Conservation (phyloP, 176 grass and related monocot genomes). For the Carex pumila region DNA sequence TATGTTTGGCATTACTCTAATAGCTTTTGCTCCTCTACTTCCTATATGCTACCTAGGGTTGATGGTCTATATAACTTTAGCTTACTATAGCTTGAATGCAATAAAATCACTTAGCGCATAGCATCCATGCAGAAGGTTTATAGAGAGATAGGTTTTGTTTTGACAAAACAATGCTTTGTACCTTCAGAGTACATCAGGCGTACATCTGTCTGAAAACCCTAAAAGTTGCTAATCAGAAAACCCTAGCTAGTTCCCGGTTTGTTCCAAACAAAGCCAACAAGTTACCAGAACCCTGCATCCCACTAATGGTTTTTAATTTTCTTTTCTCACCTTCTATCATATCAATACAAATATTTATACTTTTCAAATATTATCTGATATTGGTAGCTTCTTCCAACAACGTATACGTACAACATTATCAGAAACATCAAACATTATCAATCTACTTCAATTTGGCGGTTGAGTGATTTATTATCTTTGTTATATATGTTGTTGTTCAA, state of each 20-base stretch:
- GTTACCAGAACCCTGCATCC: neutral
- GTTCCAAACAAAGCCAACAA: conserved; percentile 1
- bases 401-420: no score
- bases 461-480: neutral
- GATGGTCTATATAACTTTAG: neutral
- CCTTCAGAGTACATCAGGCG: conserved; percentile 1
- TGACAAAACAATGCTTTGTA: conserved; percentile 5
- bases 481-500: neutral
- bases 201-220: conserved; percentile 1
- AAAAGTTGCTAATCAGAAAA: conserved; percentile 2
- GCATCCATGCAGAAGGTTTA: neutral
- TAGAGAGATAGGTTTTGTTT: neutral
- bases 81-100: neutral
- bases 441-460: neutral
- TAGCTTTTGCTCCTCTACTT: neutral
- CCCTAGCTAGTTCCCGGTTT: conserved; percentile 6
- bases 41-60: neutral
- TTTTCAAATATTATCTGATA: neutral
- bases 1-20: neutral
- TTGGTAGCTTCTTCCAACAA: neutral
- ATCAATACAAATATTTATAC: neutral
- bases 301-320: neutral
- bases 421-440: no score
- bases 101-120: neutral
- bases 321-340: neutral